A percentile compares a stretch with the other conserved stretches of the same genome.
Conservation (phyloP, 306 rosid species). For the Trichosanthes cucumerina region DNA sequence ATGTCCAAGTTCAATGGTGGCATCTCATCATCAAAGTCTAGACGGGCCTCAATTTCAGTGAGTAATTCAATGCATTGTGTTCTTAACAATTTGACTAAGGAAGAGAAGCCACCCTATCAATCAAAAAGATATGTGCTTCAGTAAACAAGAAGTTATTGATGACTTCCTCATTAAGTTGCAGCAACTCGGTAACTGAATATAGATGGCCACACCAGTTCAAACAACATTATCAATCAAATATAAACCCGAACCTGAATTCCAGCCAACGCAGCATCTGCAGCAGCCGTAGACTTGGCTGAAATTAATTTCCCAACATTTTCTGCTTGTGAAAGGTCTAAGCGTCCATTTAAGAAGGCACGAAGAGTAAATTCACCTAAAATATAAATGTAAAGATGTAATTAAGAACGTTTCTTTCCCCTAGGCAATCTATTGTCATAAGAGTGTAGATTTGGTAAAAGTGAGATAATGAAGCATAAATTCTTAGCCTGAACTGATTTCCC, state of each 20-base stretch:
- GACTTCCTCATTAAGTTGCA: background rate
- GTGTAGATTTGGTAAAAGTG: background rate
- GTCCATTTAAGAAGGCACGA: slow-evolving; percentile 92
- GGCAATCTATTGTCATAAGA: background rate
- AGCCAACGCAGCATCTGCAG: slow-evolving; percentile 91
- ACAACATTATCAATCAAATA: slow-evolving; percentile 1
- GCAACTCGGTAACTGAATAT: background rate
- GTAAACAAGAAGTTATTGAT: background rate
- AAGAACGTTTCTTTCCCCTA: background rate
- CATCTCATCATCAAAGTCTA: slow-evolving; percentile 95
- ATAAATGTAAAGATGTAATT: slow-evolving; percentile 6
- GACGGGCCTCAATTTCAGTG: slow-evolving; percentile 92
- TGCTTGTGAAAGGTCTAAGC: slow-evolving; percentile 86
- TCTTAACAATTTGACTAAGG: slow-evolving; percentile 61
- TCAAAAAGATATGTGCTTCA: slow-evolving; percentile 11
- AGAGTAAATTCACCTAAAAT: slow-evolving; percentile 85
- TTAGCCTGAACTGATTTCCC: background rate
- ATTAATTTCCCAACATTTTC: slow-evolving; percentile 67
- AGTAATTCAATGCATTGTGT: slow-evolving; percentile 78
- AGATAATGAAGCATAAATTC: background rate
- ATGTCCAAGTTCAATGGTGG: slow-evolving; percentile 58
- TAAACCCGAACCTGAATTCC: slow-evolving; percentile 57
- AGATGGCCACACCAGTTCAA: background rate
- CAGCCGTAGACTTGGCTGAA: slow-evolving; percentile 67
- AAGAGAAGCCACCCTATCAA: slow-evolving; percentile 85